A percentile compares a stretch with the other conserved stretches of the same genome.
These are phyloP conservation scores for Pythium dissotocum DNA, from an alignment of 352 stramenopile genomes.

Conservation along the genomic window DNA sequence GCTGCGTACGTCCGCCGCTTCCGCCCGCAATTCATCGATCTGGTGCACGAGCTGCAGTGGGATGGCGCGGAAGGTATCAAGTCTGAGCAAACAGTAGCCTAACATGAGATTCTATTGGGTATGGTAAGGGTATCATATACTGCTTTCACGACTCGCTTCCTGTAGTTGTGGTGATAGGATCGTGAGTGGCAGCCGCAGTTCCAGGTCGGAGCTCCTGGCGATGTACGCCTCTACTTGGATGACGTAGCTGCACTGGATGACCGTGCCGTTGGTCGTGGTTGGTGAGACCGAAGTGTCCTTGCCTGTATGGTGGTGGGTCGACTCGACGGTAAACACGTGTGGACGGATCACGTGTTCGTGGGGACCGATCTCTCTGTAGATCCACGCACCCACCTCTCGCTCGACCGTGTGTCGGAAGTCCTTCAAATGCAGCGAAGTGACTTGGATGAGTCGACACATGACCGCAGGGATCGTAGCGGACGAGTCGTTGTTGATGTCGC, in stretches of 20 bases:
- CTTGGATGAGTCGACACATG: slow-evolving; percentile 10
- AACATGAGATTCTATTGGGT: no score
- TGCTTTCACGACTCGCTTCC: slow-evolving; percentile 1
- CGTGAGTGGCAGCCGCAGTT: slow-evolving; percentile 8
- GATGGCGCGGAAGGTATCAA: neutral
- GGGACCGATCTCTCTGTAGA: neutral
- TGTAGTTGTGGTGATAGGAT: slow-evolving; percentile 2
- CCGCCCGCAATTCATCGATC: slow-evolving; percentile 55
- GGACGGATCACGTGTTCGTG: slow-evolving; percentile 1
- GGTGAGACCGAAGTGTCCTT: neutral
- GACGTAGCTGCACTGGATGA: slow-evolving; percentile 14
- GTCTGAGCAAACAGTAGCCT: no score
- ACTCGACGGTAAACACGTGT: slow-evolving; percentile 2
- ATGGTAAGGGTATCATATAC: neutral
- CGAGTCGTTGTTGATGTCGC: slow-evolving; percentile 8
- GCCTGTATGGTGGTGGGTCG: neutral
- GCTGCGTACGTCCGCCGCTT: slow-evolving; percentile 58
- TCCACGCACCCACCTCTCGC: slow-evolving; percentile 11
- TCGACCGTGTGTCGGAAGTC: slow-evolving; percentile 3
- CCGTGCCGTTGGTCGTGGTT: slow-evolving; percentile 14
- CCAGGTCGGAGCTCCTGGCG: neutral
- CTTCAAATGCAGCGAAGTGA: neutral
- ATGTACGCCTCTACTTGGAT: slow-evolving; percentile 11
- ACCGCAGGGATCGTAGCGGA: slow-evolving; percentile 2
- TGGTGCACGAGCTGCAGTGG: slow-evolving; percentile 47